Percentiles rank a stretch among this genome's conserved stretches.
These are phyloP conservation scores for Scytalidium sp. DNA, from an alignment of 2,329 filamentous ascomycete species.

Conservation along the genomic window DNA sequence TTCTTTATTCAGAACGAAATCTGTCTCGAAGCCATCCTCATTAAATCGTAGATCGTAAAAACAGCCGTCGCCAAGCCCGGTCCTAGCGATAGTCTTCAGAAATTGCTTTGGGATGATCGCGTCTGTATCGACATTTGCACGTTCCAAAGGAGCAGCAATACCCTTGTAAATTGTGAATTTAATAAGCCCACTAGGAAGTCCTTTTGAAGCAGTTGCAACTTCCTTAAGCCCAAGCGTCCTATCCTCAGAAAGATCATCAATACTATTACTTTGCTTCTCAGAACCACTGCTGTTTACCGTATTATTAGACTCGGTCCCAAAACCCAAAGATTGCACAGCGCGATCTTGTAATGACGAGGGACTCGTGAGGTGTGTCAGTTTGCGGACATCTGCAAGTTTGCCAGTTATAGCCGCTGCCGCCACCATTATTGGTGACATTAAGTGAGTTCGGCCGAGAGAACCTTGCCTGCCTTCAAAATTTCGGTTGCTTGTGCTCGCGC, in stretches of 20 bases:
- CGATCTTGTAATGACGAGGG: conserved; percentile 35
- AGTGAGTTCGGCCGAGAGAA: conserved; percentile 79
- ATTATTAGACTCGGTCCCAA: background rate
- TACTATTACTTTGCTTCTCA: conserved; percentile 41
- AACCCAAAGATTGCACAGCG: conserved; percentile 34
- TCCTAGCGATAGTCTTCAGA: conserved; percentile 95
- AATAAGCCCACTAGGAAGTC: conserved; percentile 62
- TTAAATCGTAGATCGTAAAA: conserved; percentile 80
- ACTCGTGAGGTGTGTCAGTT: conserved; percentile 56
- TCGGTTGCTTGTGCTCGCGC: conserved; percentile 88
- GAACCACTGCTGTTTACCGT: background rate
- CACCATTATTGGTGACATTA: conserved; percentile 97
- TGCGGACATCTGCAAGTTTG: conserved; percentile 84
- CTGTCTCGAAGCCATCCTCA: conserved; percentile 65
- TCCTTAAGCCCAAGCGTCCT: conserved; percentile 58
- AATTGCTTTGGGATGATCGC: conserved; percentile 98
- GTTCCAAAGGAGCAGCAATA: conserved; percentile 79
- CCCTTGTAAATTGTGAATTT: conserved; percentile 81
- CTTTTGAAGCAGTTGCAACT: conserved; percentile 51
- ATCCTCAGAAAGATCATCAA: conserved; percentile 58
- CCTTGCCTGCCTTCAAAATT: conserved; percentile 95
- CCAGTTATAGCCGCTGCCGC: conserved; percentile 83
- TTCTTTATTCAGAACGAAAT: conserved; percentile 84
- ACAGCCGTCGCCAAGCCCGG: conserved; percentile 80
- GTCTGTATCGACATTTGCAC: conserved; percentile 88